These are phyloP conservation scores for Camelina hispida DNA, from an alignment of 345 rosid genomes.

Conservation along the genomic window DNA sequence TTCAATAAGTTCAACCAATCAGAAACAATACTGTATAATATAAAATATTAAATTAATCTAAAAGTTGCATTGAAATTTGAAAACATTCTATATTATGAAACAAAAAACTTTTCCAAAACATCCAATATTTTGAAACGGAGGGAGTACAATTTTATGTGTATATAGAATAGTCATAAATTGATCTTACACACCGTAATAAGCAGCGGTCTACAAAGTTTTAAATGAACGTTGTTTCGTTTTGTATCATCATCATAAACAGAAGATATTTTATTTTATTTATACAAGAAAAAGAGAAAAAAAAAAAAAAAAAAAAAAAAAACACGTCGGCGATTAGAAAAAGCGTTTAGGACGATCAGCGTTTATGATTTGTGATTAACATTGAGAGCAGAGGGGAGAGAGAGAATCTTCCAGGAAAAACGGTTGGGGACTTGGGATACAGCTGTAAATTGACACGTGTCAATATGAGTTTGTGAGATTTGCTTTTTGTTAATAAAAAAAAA, in stretches of 20 bases:
- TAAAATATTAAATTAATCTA: too few species aligned
- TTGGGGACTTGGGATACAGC: constrained; percentile 85
- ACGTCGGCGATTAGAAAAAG: constrained; percentile 28
- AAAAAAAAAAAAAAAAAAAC: not conserved
- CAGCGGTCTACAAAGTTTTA: not conserved
- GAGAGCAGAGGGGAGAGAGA: constrained; percentile 50
- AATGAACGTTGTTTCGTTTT: not conserved
- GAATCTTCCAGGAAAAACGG: constrained; percentile 68
- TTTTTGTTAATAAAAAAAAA: not conserved
- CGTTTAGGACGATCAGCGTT: constrained; percentile 36
- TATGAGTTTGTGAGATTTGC: constrained; percentile 35
- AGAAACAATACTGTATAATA: too few species aligned
- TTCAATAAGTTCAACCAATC: too few species aligned
- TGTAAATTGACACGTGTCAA: constrained; percentile 81
- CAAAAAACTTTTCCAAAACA: too few species aligned
- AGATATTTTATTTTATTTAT: not conserved
- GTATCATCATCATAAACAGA: not conserved
- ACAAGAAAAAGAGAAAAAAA: too few species aligned
- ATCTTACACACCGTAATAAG: not conserved
- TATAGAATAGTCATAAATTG: not conserved
- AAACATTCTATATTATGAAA: too few species aligned
- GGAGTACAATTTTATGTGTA: not conserved
- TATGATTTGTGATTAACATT: constrained; percentile 49
- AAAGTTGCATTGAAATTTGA: too few species aligned
- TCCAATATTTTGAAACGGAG: too few species aligned